Percentiles rank a stretch among this genome's conserved stretches.
Evolutionary conservation across 345 rosid genomes (phyloP).

Genomic region (Conringia planisiliqua): DNA sequence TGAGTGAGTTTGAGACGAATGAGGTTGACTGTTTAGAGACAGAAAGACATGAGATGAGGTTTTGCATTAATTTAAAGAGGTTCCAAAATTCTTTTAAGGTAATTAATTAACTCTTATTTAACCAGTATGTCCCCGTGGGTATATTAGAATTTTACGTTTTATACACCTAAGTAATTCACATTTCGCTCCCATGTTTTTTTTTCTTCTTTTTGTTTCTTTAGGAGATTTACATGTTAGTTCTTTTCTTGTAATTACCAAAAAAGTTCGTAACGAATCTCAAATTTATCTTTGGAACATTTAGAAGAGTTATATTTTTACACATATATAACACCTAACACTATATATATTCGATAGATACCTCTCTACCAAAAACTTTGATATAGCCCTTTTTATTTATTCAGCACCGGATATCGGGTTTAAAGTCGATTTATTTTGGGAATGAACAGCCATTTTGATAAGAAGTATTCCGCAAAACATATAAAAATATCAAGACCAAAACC

Average conservation of each 20-base stretch:
- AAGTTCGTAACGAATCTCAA: no score
- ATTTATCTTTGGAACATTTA: neutral
- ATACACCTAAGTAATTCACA: neutral
- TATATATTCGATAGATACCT: neutral
- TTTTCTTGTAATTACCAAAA: neutral
- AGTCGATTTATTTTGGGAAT: neutral
- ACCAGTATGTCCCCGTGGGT: conserved; percentile 3
- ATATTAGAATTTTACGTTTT: neutral
- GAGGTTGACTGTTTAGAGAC: conserved; percentile 32
- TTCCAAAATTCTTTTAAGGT: conserved; percentile 25
- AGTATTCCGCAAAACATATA: neutral
- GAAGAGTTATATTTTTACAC: neutral
- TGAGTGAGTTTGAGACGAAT: conserved; percentile 3
- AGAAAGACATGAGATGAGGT: conserved; percentile 26
- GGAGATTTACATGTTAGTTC: neutral
- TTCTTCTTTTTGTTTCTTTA: neutral
- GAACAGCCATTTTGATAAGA: neutral
- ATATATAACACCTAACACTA: neutral
- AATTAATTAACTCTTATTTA: conserved; percentile 10
- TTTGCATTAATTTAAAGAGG: conserved; percentile 30
- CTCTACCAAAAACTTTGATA: neutral
- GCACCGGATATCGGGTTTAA: neutral
- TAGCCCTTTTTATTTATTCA: neutral
- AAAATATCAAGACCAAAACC: neutral
- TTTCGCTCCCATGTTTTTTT: neutral